These are phyloP conservation scores for Paraconiothyrium brasiliense DNA, from an alignment of 2,329 filamentous ascomycete species.

Conservation along the genomic window DNA sequence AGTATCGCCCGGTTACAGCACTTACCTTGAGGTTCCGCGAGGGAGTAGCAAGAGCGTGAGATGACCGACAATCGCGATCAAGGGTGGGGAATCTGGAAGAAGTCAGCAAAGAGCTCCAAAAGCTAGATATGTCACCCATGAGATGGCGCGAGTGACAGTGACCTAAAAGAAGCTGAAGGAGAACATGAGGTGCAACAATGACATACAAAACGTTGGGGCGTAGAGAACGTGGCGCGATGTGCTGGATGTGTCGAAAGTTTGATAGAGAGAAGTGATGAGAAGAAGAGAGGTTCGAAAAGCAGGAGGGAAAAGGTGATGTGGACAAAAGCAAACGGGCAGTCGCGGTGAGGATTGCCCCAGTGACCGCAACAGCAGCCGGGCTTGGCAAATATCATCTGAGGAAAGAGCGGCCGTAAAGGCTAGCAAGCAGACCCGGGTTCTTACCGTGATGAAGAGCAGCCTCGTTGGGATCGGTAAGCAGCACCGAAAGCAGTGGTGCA, in stretches of 20 bases:
- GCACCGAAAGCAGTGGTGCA: constrained; percentile 27
- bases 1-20: constrained; percentile 1
- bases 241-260: constrained; percentile 10
- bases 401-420: constrained; percentile 15
- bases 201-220: constrained; percentile 7
- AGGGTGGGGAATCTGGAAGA: constrained; percentile 1
- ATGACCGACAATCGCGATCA: constrained; percentile 2
- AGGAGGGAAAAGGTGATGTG: constrained; percentile 11
- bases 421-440: background rate
- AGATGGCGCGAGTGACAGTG: constrained; percentile 11
- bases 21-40: constrained; percentile 15
- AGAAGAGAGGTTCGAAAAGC: constrained; percentile 14
- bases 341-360: constrained; percentile 22
- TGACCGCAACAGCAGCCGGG: constrained; percentile 22
- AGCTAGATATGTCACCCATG: constrained; percentile 10
- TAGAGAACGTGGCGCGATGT: constrained; percentile 9
- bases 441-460: constrained; percentile 17
- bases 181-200: constrained; percentile 11
- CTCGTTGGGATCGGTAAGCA: constrained; percentile 22
- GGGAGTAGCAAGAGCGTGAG: background rate
- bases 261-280: constrained; percentile 10
- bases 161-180: constrained; percentile 10
- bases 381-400: constrained; percentile 12
- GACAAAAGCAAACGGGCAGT: constrained; percentile 22
- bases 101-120: constrained; percentile 17